Percentiles rank a stretch among this genome's conserved stretches.
Evolutionary conservation across 306 rosid genomes (phyloP).

Genomic region (Nissolia schottii): DNA sequence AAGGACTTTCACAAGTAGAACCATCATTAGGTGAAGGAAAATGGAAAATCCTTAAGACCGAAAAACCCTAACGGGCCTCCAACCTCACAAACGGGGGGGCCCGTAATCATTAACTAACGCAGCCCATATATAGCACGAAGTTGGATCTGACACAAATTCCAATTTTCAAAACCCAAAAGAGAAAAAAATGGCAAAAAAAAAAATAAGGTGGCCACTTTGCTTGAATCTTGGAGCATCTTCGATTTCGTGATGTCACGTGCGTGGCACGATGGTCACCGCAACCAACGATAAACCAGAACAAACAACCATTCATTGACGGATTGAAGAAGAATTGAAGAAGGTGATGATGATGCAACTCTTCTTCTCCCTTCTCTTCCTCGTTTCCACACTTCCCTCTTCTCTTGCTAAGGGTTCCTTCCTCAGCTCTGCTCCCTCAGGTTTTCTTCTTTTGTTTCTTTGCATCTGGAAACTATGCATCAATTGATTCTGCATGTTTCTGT

Average conservation of each 20-base stretch:
- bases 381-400: slow-evolving; percentile 29
- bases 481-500: neutral
- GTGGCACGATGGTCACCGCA: neutral
- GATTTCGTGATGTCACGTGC: slow-evolving; percentile 7
- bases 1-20: neutral
- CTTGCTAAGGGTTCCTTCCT: slow-evolving; percentile 50
- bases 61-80: neutral
- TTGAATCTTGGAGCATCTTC: slow-evolving; percentile 18
- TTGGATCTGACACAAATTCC: neutral
- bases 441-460: neutral
- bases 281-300: slow-evolving; percentile 1
- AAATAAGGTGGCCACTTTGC: neutral
- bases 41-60: neutral
- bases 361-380: slow-evolving; percentile 36
- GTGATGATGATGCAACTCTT: slow-evolving; percentile 30
- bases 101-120: neutral
- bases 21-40: neutral
- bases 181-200: neutral
- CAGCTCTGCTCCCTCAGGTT: slow-evolving; percentile 45
- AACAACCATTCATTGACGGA: no score
- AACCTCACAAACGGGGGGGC: neutral
- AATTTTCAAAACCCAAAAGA: no score
- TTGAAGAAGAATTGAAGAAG: neutral
- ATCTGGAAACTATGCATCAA: neutral
- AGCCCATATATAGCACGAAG: neutral